Percentiles rank a stretch among this genome's conserved stretches.
Conservation (phyloP, 1,139 yeast species). For the Candida pseudoviswanathii region DNA sequence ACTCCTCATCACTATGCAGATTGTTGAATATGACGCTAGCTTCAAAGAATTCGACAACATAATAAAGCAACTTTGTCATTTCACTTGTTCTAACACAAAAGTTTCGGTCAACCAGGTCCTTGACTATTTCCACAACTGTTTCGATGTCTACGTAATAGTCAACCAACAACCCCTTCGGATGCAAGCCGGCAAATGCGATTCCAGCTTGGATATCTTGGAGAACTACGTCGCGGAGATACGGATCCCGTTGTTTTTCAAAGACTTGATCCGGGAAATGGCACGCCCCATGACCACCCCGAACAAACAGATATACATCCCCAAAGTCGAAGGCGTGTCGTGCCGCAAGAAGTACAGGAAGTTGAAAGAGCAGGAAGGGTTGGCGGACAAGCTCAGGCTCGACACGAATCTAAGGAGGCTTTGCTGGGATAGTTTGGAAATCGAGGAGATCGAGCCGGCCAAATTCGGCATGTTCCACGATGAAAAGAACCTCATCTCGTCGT, state of each 20-base stretch:
- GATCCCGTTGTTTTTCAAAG: slow-evolving; percentile 11
- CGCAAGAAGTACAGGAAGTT: not conserved
- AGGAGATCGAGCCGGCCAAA: slow-evolving; percentile 7
- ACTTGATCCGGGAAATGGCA: slow-evolving; percentile 13
- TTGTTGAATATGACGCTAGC: slow-evolving; percentile 8
- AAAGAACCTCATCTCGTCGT: slow-evolving; percentile 9
- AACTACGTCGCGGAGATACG: slow-evolving; percentile 1
- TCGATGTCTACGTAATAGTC: slow-evolving; percentile 7
- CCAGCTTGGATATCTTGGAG: slow-evolving; percentile 4
- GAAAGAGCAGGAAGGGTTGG: slow-evolving; percentile 1
- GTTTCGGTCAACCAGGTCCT: not conserved
- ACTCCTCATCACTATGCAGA: not conserved
- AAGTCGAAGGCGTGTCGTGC: not conserved
- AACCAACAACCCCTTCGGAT: slow-evolving; percentile 12
- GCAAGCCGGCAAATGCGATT: not conserved
- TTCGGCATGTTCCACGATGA: slow-evolving; percentile 11
- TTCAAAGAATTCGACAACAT: slow-evolving; percentile 10
- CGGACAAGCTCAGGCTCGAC: not conserved
- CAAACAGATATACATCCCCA: slow-evolving; percentile 8
- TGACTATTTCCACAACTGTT: slow-evolving; percentile 11
- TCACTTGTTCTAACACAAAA: not conserved
- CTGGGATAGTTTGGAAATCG: slow-evolving; percentile 8
- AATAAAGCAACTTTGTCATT: not conserved
- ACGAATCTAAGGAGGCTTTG: not conserved
- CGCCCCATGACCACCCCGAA: slow-evolving; percentile 9